Base-by-base conservation (phyloP, 179 eudicot genomes). In the Corrigiola litoralis region DNA sequence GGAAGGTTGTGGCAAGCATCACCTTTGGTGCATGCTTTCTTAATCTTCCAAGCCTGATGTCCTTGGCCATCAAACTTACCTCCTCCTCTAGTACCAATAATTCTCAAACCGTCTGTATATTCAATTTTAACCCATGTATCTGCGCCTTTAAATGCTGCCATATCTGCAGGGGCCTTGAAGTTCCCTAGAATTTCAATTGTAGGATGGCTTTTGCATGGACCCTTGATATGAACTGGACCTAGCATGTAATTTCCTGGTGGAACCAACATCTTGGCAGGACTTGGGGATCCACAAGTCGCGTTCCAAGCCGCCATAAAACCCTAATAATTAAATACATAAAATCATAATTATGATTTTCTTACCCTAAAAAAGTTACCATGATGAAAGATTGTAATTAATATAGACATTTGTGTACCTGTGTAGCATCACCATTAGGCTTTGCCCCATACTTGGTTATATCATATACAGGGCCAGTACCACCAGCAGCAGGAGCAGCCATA, bases 51-150 rank as follows among this genome's bases (percentile, higher is more conserved):
- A n/a, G n/a, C n/a, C n/a, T 5, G n/a, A 12, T 67, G 64, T 31
- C 85, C 85, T 34, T 74, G 77, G 11, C 83, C 85, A 49, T 82
- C 85, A 20, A 85, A 82, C 28, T 67, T 40, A 6, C 82, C 87
- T 4, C 63, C 79, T 0, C 79, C 84, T 18, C n/a, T 14, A 18
- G 51, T 31, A 28, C 76, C 86, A 1, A 63, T 61, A 46, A 85
- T 16, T 0, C 77, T 83, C 36, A 85, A 60, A 6, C 69, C 74
- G 21, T 74, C 45, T 2, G 83, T 40, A 9, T 46, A 6, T 42
- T 71, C 57, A 0, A 85, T 11, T 32, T 38, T 72, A 18, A 83
- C 62, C 90, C 87, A 85, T 6, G 66, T 29, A 21, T 75, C 83
- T 14, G 5, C 55, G 1, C 72, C 77, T 21, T 49, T 53, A 9